Conservation (phyloP, 352 stramenopile genomes). For the Globisporangium cylindrosporum region DNA sequence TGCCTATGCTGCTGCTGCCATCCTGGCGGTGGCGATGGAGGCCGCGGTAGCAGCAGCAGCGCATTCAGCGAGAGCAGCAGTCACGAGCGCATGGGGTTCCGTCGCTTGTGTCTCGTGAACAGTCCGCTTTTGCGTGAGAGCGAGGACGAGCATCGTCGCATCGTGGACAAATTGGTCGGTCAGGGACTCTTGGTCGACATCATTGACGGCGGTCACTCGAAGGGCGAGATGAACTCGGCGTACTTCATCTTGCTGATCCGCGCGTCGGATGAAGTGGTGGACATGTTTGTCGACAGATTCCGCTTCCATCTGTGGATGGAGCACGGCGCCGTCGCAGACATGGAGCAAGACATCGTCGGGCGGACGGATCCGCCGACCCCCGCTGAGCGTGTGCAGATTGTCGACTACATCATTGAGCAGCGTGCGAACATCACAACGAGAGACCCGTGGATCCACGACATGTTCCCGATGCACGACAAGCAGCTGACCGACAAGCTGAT, state of each 20-base stretch:
- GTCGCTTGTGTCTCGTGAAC: slow-evolving; percentile 56
- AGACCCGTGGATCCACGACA: slow-evolving; percentile 74
- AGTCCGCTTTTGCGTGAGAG: slow-evolving; percentile 52
- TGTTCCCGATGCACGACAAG: slow-evolving; percentile 84
- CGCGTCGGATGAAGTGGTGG: slow-evolving; percentile 55
- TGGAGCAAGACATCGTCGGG: slow-evolving; percentile 67
- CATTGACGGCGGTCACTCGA: slow-evolving; percentile 78
- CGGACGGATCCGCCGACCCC: slow-evolving; percentile 60
- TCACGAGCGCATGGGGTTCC: slow-evolving; percentile 56
- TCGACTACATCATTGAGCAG: slow-evolving; percentile 84
- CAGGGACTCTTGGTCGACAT: slow-evolving; percentile 80
- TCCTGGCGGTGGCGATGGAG: slow-evolving; percentile 12
- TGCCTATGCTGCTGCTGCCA: slow-evolving; percentile 41
- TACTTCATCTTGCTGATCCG: slow-evolving; percentile 77
- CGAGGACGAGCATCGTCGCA: slow-evolving; percentile 78
- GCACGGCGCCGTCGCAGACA: slow-evolving; percentile 73
- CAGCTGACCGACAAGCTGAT: slow-evolving; percentile 66
- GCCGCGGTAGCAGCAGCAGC: slow-evolving; percentile 7
- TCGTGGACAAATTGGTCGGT: slow-evolving; percentile 71
- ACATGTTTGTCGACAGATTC: slow-evolving; percentile 63
- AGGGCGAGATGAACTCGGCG: slow-evolving; percentile 77
- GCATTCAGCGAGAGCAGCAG: slow-evolving; percentile 33
- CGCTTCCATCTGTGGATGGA: slow-evolving; percentile 75
- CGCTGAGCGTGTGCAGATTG: slow-evolving; percentile 81
- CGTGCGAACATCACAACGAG: slow-evolving; percentile 50